Base-by-base conservation (phyloP, 208 protist genomes). In the Kentomonas sorsogonicus region DNA sequence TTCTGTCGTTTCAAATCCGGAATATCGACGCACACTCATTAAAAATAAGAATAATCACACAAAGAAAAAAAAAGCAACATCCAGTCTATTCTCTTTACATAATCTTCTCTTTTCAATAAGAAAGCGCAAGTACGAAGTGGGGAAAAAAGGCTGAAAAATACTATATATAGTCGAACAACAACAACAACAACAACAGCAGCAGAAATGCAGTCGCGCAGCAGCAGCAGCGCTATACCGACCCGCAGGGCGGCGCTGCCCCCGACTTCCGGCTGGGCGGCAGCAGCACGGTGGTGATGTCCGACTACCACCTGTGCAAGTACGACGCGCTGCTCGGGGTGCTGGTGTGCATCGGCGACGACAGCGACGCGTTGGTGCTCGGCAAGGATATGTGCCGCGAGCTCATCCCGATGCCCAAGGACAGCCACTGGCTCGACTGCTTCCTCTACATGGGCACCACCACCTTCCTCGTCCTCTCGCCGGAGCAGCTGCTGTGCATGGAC, bases 301-400 rank as follows among this genome's bases (percentile, higher is more conserved):
- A 86, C 72, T 93, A 88, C 62, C 86, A 93, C 65, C 59, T 93
- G 10, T 86, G 77, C 60, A 71, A 61, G 39, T 84, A 86, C 56
- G 86, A 93, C 53, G 70, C 86, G 25, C 64, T 93, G 47, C 66
- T 87, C 18, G 74, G 72, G 58, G 79, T 84, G 18, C 58, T 93
- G 22, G 41, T 93, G 22, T 88, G 72, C 54, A 73, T 93, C 29
- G 86, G 86, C 3, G 72, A 90, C 47, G 84, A 89, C 59, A 75
- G 66, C 1, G 60, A 81, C 31, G 79, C 86, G 22, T 53, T 93
- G 10, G 77, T 93, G 36, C 63, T 93, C 2, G 74, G 74, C 1
- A 72, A 71, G 44, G 69, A 85, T 30, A 76, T 80, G 57, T 79
- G 75, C 39, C 79, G 77, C 1, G 67, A 72, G 45, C 38, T 78